Evolutionary conservation across 1,284 basidiomycete genomes (phyloP), one percentile per base, ranked within the genome.

Genomic region (Malassezia caprae): DNA sequence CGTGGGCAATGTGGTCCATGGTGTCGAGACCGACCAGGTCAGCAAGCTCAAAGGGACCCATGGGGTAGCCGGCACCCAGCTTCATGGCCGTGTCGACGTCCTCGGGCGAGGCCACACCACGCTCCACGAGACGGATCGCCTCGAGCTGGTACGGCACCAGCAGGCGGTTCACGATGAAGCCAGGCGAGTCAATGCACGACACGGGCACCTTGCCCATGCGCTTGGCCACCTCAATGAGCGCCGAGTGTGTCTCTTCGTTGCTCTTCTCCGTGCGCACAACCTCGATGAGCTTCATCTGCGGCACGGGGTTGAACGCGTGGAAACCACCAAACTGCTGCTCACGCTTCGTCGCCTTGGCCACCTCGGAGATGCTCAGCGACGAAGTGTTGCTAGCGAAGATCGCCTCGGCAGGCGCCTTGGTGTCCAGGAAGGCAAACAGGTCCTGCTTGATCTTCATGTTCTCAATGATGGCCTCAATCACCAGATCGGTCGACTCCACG

Each of bases 81-180:
- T 81, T 80, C 81, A 82, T 82, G 32, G 80, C 81, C 11, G 75
- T 78, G 69, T 82, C 81, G 53, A 82, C 77, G 69, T 82, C 81
- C 69, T 80, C 76, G 12, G 78, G 71, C 8, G 79, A 77, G 0
- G 80, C 81, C 50, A 82, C 81, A 13, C 80, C 80, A 28, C 81
- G 76, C 68, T 82, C 80, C 19, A 80, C 76, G 76, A 82, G 80
- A 32, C 79, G 72, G 51, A 81, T 78, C 1, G 80, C 79, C 68
- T 82, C 81, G 58, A 81, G 78, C 72, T 80, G 75, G 70, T 80
- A 80, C 7, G 79, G 79, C 7, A 81, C 78, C 34, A 69, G 71
- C 13, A 81, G 68, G 26, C 80, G 76, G 69, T 80, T 80, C 61
- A 80, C 79, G 55, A 80, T 80, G 72, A 80, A 80, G 31, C 69